These are phyloP conservation scores for Scytalidium sp. DNA, from an alignment of 2,329 filamentous ascomycete species.

Conservation along the genomic window DNA sequence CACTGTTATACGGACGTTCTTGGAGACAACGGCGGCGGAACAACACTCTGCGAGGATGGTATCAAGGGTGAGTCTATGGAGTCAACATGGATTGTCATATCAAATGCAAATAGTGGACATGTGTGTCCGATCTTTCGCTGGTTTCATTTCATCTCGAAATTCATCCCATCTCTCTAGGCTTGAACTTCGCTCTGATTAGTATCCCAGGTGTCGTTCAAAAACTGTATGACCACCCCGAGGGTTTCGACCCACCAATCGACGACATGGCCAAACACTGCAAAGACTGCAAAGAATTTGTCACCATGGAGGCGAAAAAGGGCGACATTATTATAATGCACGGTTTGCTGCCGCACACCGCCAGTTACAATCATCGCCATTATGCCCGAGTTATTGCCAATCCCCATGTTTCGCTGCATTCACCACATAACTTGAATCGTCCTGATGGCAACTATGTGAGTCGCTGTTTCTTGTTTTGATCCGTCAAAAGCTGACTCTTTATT, in stretches of 20 bases:
- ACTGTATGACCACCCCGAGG: neutral
- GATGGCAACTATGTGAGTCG: neutral
- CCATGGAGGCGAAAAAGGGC: neutral
- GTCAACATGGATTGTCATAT: neutral
- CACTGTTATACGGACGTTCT: neutral
- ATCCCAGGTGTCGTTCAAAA: neutral
- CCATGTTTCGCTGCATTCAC: neutral
- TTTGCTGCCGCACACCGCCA: neutral
- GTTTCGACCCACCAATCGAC: neutral
- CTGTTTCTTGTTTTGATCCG: neutral
- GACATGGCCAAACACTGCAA: neutral
- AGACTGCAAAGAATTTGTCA: neutral
- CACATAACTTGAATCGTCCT: neutral
- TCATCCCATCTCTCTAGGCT: neutral
- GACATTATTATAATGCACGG: neutral
- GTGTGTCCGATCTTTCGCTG: too few species aligned
- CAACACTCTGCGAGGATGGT: neutral
- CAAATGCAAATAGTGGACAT: neutral
- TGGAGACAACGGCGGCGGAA: neutral
- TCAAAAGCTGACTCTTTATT: neutral
- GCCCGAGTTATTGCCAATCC: neutral
- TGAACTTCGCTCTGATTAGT: neutral
- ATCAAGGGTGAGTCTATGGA: neutral
- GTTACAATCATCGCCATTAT: neutral
- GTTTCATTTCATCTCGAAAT: too few species aligned